These are phyloP conservation scores for Gautieria morchelliformis DNA, from an alignment of 768 basidiomycete species.

Conservation along the genomic window DNA sequence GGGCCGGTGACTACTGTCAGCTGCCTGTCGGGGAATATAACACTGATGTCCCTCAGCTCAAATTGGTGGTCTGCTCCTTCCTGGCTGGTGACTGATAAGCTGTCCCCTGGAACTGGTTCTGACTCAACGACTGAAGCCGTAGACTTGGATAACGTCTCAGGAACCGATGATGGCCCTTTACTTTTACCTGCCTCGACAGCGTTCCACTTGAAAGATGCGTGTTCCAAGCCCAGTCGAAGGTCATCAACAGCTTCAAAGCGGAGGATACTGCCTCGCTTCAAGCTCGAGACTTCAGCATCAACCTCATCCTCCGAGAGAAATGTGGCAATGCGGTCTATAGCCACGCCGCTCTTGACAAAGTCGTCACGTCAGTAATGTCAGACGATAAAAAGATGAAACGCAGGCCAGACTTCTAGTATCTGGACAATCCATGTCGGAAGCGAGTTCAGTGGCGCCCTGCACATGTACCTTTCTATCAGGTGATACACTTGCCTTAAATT, in stretches of 20 bases:
- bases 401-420: conserved; percentile 41
- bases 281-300: conserved; percentile 50
- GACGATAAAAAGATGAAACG: not conserved
- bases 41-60: conserved; percentile 54
- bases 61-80: conserved; percentile 41
- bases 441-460: conserved; percentile 60
- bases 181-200: conserved; percentile 32
- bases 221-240: conserved; percentile 44
- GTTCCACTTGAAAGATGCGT: conserved; percentile 57
- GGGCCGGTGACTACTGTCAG: conserved; percentile 69
- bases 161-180: conserved; percentile 3
- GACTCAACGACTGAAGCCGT: not conserved
- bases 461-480: not conserved
- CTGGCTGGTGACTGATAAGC: not conserved
- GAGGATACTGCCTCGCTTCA: conserved; percentile 32
- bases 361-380: not conserved
- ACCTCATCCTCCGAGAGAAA: conserved; percentile 69
- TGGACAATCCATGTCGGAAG: conserved; percentile 77
- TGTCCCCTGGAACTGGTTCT: conserved; percentile 6
- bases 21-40: conserved; percentile 64
- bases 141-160: conserved; percentile 7
- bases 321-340: conserved; percentile 55
- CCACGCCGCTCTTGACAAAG: conserved; percentile 41
- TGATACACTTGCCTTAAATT: not conserved
- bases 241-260: conserved; percentile 23